phyloP scores from a whole-genome alignment of 2,329 filamentous ascomycete species.

The Colletotrichum godetiae region DNA sequence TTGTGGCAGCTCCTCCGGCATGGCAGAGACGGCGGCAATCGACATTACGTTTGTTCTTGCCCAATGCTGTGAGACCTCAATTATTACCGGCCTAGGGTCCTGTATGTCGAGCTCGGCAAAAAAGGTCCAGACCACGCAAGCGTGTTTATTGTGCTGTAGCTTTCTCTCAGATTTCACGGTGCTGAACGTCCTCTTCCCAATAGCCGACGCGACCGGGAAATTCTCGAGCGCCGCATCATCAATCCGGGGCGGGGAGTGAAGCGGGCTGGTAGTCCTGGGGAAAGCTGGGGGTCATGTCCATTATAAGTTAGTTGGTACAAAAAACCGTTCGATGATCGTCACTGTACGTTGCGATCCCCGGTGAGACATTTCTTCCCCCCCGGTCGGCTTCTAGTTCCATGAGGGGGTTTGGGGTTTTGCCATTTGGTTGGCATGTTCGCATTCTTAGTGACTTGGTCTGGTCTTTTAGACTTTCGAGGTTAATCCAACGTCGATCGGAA shows the following conservation, averaged over 20 bases:
- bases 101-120: background rate
- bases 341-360: background rate
- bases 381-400: background rate
- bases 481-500: constrained; percentile 9
- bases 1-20: background rate
- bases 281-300: background rate
- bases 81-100: background rate
- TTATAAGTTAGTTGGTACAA: too few relatives aligned
- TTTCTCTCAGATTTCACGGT: background rate
- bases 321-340: constrained; percentile 8
- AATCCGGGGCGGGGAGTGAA: background rate
- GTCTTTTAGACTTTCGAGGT: constrained; percentile 4
- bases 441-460: background rate
- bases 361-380: constrained; percentile 18
- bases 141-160: background rate
- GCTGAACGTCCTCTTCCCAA: background rate
- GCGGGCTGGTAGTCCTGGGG: background rate
- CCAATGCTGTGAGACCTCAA: too few relatives aligned
- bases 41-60: background rate
- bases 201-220: constrained; percentile 22
- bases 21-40: background rate
- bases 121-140: background rate
- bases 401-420: background rate
- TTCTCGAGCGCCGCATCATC: constrained; percentile 14
- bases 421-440: background rate